Evolutionary conservation across 495 filamentous ascomycete genomes (phyloP).

Genomic region (Penicillium dipodomyicola): DNA sequence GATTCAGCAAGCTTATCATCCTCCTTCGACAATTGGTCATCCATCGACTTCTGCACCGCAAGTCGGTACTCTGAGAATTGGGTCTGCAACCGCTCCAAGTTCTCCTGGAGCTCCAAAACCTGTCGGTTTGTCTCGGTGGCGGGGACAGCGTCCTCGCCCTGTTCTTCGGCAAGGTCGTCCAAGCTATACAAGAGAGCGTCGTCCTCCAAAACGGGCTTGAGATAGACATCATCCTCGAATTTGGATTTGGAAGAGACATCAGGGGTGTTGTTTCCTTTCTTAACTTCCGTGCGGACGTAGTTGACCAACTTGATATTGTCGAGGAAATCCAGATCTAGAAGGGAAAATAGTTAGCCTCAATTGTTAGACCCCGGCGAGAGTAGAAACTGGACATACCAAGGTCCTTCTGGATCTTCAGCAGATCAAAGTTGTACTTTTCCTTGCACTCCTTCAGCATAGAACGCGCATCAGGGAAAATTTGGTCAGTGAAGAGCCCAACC

Average conservation of each 20-base stretch:
- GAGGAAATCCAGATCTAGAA: slow-evolving; percentile 72
- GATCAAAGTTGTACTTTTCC: slow-evolving; percentile 69
- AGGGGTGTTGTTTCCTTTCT: slow-evolving; percentile 50
- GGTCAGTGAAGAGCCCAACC: slow-evolving; percentile 68
- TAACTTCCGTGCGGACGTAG: slow-evolving; percentile 61
- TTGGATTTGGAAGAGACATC: slow-evolving; percentile 54
- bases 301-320: slow-evolving; percentile 83
- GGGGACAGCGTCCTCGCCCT: slow-evolving; percentile 24
- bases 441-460: slow-evolving; percentile 73
- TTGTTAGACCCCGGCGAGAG: neutral
- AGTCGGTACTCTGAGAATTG: slow-evolving; percentile 72
- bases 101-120: slow-evolving; percentile 66
- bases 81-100: slow-evolving; percentile 59
- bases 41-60: slow-evolving; percentile 67
- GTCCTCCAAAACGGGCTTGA: slow-evolving; percentile 85
- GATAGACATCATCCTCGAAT: slow-evolving; percentile 70
- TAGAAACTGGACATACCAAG: slow-evolving; percentile 54
- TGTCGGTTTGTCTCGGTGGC: slow-evolving; percentile 48
- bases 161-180: slow-evolving; percentile 64
- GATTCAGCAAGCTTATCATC: slow-evolving; percentile 37
- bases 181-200: slow-evolving; percentile 81
- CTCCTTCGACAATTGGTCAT: slow-evolving; percentile 60
- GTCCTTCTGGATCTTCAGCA: slow-evolving; percentile 59
- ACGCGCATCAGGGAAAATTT: slow-evolving; percentile 60
- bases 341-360: slow-evolving; percentile 19